phyloP scores from a whole-genome alignment of 2,329 filamentous ascomycete genomes.

The Didymella keratinophila region DNA sequence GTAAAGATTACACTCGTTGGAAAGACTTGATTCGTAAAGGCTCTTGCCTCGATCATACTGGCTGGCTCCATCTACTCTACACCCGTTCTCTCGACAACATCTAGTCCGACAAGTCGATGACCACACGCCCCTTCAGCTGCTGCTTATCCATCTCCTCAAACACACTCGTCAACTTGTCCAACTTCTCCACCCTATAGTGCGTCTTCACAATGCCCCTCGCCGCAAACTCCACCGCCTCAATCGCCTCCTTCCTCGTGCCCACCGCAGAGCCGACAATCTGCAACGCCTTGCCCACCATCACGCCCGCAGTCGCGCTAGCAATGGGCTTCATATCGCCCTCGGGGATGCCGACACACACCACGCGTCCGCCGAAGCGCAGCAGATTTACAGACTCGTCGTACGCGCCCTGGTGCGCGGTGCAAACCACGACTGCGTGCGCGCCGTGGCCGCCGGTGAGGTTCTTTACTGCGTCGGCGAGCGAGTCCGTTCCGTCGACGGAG shows the following conservation, averaged over 20 bases:
- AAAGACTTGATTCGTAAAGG: no score
- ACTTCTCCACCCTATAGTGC: slow-evolving; percentile 56
- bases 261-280: slow-evolving; percentile 58
- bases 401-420: slow-evolving; percentile 58
- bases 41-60: background rate
- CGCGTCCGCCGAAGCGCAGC: slow-evolving; percentile 55
- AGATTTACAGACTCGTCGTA: slow-evolving; percentile 54
- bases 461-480: slow-evolving; percentile 64
- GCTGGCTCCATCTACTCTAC: background rate
- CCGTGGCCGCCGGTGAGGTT: slow-evolving; percentile 65
- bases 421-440: slow-evolving; percentile 67
- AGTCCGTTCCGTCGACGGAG: slow-evolving; percentile 63
- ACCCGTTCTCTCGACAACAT: background rate
- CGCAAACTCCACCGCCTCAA: slow-evolving; percentile 59
- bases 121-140: slow-evolving; percentile 57
- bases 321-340: slow-evolving; percentile 58
- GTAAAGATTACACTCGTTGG: no score
- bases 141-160: slow-evolving; percentile 58
- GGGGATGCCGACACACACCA: slow-evolving; percentile 58
- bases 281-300: slow-evolving; percentile 54
- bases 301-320: slow-evolving; percentile 50
- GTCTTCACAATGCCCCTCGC: slow-evolving; percentile 55
- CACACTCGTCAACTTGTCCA: slow-evolving; percentile 56
- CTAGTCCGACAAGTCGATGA: slow-evolving; percentile 52
- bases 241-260: slow-evolving; percentile 57